Base-by-base conservation (phyloP, 305 asterid species). In the Rubia tinctorum region DNA sequence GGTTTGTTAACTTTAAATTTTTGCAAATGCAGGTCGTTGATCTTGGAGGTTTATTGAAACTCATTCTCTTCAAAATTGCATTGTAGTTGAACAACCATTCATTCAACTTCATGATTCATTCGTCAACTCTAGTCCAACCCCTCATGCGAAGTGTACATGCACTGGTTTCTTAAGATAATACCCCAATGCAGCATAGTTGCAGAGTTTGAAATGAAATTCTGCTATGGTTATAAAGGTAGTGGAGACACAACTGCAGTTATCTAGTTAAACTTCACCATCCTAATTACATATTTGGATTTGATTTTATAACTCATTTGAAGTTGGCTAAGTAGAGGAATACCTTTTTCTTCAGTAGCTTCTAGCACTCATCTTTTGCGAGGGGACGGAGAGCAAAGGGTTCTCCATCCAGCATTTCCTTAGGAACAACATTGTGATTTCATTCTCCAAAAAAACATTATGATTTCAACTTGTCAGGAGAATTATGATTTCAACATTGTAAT, bases 161-260 rank as follows among this genome's bases (percentile, higher is more conserved):
- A 94, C 82, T 94, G 99, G 99, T 94, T 82, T 81, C 75, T 91
- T 66, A 98, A 91, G 83, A 85, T 94, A 68, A 88, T 89, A 76
- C 99, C 99, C 70, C 99, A 91, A 69, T 81, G 91, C 56, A 80
- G 85, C 4, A 84, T 81, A 58, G 66, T 86, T 49, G 99, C 89
- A 18, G 99, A 97, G 23, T 94, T 94, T 55, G 99, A 94, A 84
- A 74, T 90, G 56, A 97, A 91, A 12, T 81, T 84, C 0, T 23
- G 97, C 96, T 0, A 85, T 88, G 75, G 81, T 94, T 59, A 76
- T 94, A 83, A 84, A 87, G 79, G 92, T 86, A 71, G 96, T 27
- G 2, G 30, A 27, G 30, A 27, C 30, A 27, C 30, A 27, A 27
- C 30, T 90, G 58, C 22, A 27, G 43, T 12, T 60, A 11, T 27